A percentile compares a stretch with the other conserved stretches of the same genome.
These are phyloP conservation scores for Globisporangium lucens DNA, from an alignment of 352 stramenopile species.

Conservation along the genomic window DNA sequence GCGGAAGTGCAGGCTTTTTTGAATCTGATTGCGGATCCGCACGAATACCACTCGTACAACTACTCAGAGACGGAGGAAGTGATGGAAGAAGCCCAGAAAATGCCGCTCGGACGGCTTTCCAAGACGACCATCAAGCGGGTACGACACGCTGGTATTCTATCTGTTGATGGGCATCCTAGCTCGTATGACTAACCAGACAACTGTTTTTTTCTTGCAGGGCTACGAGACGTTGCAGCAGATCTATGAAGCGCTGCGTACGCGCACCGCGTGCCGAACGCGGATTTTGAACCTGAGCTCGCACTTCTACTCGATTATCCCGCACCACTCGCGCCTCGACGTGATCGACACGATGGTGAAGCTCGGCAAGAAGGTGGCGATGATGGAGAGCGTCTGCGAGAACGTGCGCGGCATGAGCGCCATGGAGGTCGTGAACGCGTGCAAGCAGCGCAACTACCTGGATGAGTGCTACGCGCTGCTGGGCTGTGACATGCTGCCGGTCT, in stretches of 20 bases:
- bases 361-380: slow-evolving; percentile 52
- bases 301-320: slow-evolving; percentile 68
- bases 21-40: slow-evolving; percentile 25
- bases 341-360: slow-evolving; percentile 75
- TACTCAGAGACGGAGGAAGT: slow-evolving; percentile 39
- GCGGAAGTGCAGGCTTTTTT: slow-evolving; percentile 45
- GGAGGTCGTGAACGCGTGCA: slow-evolving; percentile 36
- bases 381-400: slow-evolving; percentile 48
- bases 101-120: slow-evolving; percentile 48
- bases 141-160: slow-evolving; percentile 9
- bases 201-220: slow-evolving; percentile 29
- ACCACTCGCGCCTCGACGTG: slow-evolving; percentile 40
- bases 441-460: slow-evolving; percentile 56
- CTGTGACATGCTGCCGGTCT: slow-evolving; percentile 45
- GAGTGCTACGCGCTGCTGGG: slow-evolving; percentile 55
- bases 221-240: slow-evolving; percentile 64
- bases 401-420: slow-evolving; percentile 36
- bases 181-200: neutral
- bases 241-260: slow-evolving; percentile 46
- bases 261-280: slow-evolving; percentile 30
- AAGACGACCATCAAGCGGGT: slow-evolving; percentile 62
- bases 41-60: slow-evolving; percentile 29
- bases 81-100: slow-evolving; percentile 40
- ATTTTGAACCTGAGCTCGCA: slow-evolving; percentile 54
- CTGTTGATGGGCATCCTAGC: neutral